phyloP scores from a whole-genome alignment of 441 rosid species.

The Populus hybrid region DNA sequence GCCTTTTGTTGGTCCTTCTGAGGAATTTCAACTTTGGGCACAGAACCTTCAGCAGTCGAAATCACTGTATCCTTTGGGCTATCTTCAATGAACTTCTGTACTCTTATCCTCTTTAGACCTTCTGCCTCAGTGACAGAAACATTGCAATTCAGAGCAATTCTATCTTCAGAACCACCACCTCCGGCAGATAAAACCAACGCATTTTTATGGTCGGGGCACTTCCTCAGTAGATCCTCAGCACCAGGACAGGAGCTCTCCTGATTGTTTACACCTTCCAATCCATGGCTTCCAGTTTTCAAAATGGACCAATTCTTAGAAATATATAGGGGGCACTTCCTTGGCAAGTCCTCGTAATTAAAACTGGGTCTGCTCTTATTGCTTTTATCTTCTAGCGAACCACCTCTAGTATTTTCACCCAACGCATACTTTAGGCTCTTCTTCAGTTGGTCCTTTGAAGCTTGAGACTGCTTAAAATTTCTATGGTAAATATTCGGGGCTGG shows the following conservation, averaged over 20 bases:
- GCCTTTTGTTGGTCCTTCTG: conserved; percentile 11
- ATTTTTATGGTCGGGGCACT: neutral
- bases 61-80: neutral
- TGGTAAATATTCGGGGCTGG: conserved; percentile 1
- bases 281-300: neutral
- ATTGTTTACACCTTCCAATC: neutral
- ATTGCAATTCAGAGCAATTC: neutral
- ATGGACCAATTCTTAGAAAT: neutral
- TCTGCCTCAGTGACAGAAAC: neutral
- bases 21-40: neutral
- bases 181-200: neutral
- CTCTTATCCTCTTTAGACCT: conserved; percentile 1
- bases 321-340: neutral
- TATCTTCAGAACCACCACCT: neutral
- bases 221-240: neutral
- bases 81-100: neutral
- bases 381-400: neutral
- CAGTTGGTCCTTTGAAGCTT: neutral
- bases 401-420: neutral
- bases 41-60: neutral
- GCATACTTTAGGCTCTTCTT: conserved; percentile 7
- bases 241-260: conserved; percentile 6
- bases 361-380: neutral
- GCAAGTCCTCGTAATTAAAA: neutral
- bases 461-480: conserved; percentile 3